Percentiles rank a stretch among this genome's conserved stretches.
These are phyloP conservation scores for Plasmodium gallinaceum DNA, from an alignment of 169 alveolate species.

Conservation along the genomic window DNA sequence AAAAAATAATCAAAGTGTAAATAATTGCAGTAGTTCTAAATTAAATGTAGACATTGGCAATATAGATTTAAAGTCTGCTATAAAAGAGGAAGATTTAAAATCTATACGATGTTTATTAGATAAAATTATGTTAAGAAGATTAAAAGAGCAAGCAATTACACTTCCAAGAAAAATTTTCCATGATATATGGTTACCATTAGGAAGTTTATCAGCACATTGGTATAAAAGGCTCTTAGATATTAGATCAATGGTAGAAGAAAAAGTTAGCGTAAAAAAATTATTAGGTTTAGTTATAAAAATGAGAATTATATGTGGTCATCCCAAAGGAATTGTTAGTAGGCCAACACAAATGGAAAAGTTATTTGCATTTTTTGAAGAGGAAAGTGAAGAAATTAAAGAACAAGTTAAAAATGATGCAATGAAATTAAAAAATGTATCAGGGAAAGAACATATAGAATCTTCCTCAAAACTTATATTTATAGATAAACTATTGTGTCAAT, in stretches of 20 bases:
- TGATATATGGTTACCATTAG: slow-evolving; percentile 94
- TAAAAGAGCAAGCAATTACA: slow-evolving; percentile 92
- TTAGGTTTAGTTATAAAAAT: slow-evolving; percentile 92
- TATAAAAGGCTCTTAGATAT: slow-evolving; percentile 88
- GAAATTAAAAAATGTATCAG: slow-evolving; percentile 81
- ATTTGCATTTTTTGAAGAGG: slow-evolving; percentile 85
- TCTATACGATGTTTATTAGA: slow-evolving; percentile 87
- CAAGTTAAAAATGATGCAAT: slow-evolving; percentile 81
- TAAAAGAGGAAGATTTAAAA: slow-evolving; percentile 85
- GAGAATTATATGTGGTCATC: slow-evolving; percentile 93
- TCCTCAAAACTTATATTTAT: slow-evolving; percentile 90
- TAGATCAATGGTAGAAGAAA: slow-evolving; percentile 85
- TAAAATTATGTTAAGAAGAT: slow-evolving; percentile 89
- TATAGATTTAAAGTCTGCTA: slow-evolving; percentile 78
- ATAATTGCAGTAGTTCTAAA: slow-evolving; percentile 25
- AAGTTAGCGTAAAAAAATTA: slow-evolving; percentile 87
- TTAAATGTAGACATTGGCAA: slow-evolving; percentile 36
- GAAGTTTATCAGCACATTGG: slow-evolving; percentile 88
- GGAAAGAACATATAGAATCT: slow-evolving; percentile 89
- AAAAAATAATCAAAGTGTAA: slow-evolving; percentile 38
- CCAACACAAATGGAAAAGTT: slow-evolving; percentile 87
- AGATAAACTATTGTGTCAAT: slow-evolving; percentile 91
- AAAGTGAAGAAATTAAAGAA: slow-evolving; percentile 79
- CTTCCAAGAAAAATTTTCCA: slow-evolving; percentile 91
- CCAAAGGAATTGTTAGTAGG: slow-evolving; percentile 90